Conservation (phyloP, 1,139 yeast species). For the Nakaseomyces delphensis region DNA sequence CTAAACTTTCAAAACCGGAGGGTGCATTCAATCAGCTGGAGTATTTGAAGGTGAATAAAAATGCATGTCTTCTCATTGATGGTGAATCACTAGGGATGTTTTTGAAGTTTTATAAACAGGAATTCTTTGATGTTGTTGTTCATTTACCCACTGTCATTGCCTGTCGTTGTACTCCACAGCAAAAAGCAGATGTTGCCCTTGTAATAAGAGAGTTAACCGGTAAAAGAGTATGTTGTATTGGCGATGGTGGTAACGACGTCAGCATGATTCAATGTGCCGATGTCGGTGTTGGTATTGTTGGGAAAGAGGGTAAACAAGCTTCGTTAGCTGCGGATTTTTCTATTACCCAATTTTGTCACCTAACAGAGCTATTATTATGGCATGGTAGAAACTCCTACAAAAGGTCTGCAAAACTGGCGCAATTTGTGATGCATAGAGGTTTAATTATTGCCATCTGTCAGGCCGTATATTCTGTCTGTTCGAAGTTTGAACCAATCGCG, state of each 20-base stretch:
- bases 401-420: constrained; percentile 88
- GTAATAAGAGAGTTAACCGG: constrained; percentile 71
- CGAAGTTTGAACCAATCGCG: constrained; percentile 87
- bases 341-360: constrained; percentile 80
- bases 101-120: constrained; percentile 52
- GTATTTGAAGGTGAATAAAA: constrained; percentile 51
- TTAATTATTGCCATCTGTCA: constrained; percentile 92
- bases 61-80: constrained; percentile 80
- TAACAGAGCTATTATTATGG: constrained; percentile 85
- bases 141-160: constrained; percentile 88
- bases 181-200: constrained; percentile 89
- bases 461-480: constrained; percentile 80
- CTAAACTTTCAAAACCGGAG: constrained; percentile 53
- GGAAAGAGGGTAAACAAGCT: constrained; percentile 97
- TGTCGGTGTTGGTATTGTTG: constrained; percentile 98
- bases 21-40: constrained; percentile 69
- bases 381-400: constrained; percentile 97
- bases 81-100: constrained; percentile 80
- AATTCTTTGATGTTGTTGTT: constrained; percentile 71
- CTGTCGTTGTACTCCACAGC: constrained; percentile 98
- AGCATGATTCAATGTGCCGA: constrained; percentile 99
- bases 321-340: constrained; percentile 96
- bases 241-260: constrained; percentile 99
- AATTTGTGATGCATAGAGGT: constrained; percentile 94
- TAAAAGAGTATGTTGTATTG: constrained; percentile 91